Evolutionary conservation across 352 stramenopile genomes (phyloP).

Genomic region (Globisporangium nagaii): DNA sequence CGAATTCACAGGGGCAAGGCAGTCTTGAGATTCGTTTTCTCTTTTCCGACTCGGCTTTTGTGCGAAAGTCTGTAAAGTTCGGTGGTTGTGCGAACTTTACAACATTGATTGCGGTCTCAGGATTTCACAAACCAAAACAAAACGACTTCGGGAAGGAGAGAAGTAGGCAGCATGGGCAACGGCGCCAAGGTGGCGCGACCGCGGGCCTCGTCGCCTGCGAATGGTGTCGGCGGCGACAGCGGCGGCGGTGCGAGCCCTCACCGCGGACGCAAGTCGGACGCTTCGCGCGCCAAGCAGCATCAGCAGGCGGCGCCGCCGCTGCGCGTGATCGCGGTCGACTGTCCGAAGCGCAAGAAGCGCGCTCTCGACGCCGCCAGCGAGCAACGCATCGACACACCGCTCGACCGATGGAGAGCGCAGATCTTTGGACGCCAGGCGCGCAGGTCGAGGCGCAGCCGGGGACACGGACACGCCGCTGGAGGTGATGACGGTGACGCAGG

Average conservation of each 20-base stretch:
- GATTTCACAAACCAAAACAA: slow-evolving; percentile 1
- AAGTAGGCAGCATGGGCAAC: background rate
- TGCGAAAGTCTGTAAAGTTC: no score
- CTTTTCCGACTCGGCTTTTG: no score
- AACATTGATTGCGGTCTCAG: background rate
- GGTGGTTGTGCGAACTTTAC: no score
- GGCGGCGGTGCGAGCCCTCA: background rate
- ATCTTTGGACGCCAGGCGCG: slow-evolving; percentile 5
- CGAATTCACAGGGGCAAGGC: no score
- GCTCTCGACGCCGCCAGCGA: slow-evolving; percentile 11
- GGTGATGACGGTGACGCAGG: slow-evolving; percentile 7
- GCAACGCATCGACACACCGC: background rate
- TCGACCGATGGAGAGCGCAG: background rate
- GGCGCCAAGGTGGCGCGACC: background rate
- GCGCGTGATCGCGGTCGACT: slow-evolving; percentile 43
- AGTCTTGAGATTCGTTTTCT: no score
- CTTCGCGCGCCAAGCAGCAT: background rate
- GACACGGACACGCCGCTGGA: background rate
- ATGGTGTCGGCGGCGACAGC: no score
- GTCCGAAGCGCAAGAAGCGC: slow-evolving; percentile 17
- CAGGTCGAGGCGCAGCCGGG: background rate
- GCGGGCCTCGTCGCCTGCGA: background rate
- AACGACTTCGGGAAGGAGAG: background rate
- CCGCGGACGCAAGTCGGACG: background rate
- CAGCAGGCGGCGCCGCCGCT: background rate